These are phyloP conservation scores for Cryptococcus sp. DNA, from an alignment of 1,284 basidiomycete genomes.

Conservation along the genomic window DNA sequence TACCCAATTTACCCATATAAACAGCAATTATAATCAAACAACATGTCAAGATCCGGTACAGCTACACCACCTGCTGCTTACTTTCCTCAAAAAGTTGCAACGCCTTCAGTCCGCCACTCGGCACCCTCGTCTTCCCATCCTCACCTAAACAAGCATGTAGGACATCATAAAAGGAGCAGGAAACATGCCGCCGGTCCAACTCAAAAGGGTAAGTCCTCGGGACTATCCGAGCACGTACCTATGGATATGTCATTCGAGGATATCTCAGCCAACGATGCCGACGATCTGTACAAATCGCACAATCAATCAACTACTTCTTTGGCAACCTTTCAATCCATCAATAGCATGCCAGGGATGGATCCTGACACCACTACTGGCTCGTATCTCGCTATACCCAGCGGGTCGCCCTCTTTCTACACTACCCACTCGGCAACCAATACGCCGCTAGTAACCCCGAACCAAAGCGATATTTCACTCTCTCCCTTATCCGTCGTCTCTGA, in stretches of 20 bases:
- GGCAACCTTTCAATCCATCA: slow-evolving; percentile 3
- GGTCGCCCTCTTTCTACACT: not conserved
- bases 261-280: not conserved
- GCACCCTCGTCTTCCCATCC: slow-evolving; percentile 10
- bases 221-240: not conserved
- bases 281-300: not conserved
- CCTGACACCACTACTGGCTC: not conserved
- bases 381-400: not conserved
- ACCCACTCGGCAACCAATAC: slow-evolving; percentile 5
- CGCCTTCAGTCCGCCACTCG: slow-evolving; percentile 35
- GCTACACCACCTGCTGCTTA: slow-evolving; percentile 40
- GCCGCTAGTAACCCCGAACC: slow-evolving; percentile 7
- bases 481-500: not conserved
- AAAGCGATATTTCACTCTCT: slow-evolving; percentile 4
- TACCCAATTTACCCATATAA: not conserved
- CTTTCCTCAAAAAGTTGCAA: slow-evolving; percentile 35
- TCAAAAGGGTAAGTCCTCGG: not conserved
- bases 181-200: slow-evolving; percentile 7
- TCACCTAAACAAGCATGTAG: slow-evolving; percentile 3
- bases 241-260: slow-evolving; percentile 14
- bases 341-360: slow-evolving; percentile 4
- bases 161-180: slow-evolving; percentile 6
- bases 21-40: not conserved
- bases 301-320: slow-evolving; percentile 9
- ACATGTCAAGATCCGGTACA: slow-evolving; percentile 39